Evolutionary conservation across 192 early-diverging fungal genomes (phyloP), one percentile per base, ranked within the genome.

Genomic region (Paraglomus brasilianum): DNA sequence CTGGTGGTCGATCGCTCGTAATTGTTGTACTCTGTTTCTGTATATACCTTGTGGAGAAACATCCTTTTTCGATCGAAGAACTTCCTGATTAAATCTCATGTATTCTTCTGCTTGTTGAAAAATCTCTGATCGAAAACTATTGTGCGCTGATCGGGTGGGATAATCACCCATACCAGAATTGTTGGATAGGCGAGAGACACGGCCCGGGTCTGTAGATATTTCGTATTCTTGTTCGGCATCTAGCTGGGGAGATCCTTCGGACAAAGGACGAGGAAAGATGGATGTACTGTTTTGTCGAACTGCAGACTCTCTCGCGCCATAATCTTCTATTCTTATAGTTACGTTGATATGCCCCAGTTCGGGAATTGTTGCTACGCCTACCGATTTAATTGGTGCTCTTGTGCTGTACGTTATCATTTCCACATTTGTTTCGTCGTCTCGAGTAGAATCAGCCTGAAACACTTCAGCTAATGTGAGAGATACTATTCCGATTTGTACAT

Each of bases 21-120:
- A 58, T 69, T 69, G 67, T 57, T 69, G 67, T 21, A 69, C 44
- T 58, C 56, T 69, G 17, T 19, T 39, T 58, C 48, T 52, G 40
- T 10, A 15, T 39, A 46, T 58, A 43, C 55, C 39, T 46, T 44
- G 67, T 39, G 24, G 17, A 39, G 43, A 40, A 38, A 1, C 43
- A 47, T 69, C 44, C 48, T 57, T 30, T 69, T 46, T 57, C 7
- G 11, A 0, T 52, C 42, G 40, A 30, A 69, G 67, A 14, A 40
- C 17, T 47, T 69, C 44, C 58, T 58, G 53, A 58, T 43, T 69
- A 47, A 58, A 69, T 58, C 48, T 69, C 8, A 53, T 53, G 22
- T 69, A 17, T 69, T 69, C 67, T 13, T 13, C 67, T 7, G 67
- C 67, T 69, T 58, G 55, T 47, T 58, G 40, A 58, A 69, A 69